Evolutionary conservation across 805 yeast genomes (phyloP), one percentile per base, ranked within the genome.

Genomic region (Candida ulmi): DNA sequence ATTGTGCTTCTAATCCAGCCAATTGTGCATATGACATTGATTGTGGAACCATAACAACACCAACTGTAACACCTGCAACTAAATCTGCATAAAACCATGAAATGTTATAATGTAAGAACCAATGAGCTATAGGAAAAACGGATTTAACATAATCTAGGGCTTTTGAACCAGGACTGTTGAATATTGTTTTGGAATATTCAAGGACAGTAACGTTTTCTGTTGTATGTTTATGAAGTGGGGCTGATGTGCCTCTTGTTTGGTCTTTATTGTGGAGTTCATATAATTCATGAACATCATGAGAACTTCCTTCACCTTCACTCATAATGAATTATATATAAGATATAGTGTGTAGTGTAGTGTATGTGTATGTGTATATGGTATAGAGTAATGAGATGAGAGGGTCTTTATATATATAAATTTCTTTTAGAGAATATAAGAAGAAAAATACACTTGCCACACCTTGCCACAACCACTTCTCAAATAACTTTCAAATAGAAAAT

Each of bases 21-120:
- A 90, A 66, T 55, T 76, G 79, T 8, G 97, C 97, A 58, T 90
- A 90, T 0, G 96, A 88, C 97, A 90, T 90, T 4, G 93, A 80
- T 62, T 90, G 97, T 4, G 97, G 97, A 24, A 90, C 96, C 48
- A 88, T 72, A 16, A 90, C 96, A 45, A 85, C 79, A 33, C 97
- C 97, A 17, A 90, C 95, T 2, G 97, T 87, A 43, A 90, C 72
- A 58, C 97, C 97, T 2, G 97, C 96, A 40, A 88, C 80, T 46
- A 90, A 61, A 62, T 90, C 97, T 24, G 87, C 76, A 42, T 77
- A 76, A 13, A 82, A 64, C 97, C 97, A 90, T 23, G 72, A 71
- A 11, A 69, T 52, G 56, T 90, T 90, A 64, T 90, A 90, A 56
- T 87, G 86, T 41, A 81, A 74, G 34, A 88, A 76, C 97, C 97